Percentiles rank a stretch among this genome's conserved stretches.
Evolutionary conservation across 345 rosid species (phyloP).

Genomic region (Streptanthus diversifolius): DNA sequence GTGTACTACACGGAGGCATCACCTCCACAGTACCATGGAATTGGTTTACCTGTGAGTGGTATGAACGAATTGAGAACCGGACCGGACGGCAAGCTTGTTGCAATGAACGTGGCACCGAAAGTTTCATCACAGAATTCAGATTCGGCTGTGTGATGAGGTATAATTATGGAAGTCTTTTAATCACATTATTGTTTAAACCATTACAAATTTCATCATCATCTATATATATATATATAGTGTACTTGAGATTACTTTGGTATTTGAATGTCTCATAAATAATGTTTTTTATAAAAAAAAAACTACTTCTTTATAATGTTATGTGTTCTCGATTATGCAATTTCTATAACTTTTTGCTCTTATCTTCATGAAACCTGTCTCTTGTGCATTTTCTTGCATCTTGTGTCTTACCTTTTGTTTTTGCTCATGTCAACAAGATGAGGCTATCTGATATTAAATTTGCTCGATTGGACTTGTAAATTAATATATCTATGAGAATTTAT

Average conservation of each 20-base stretch:
- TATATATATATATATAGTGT: neutral
- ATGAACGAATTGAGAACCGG: slow-evolving; percentile 25
- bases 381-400: neutral
- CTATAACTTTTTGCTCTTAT: neutral
- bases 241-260: slow-evolving; percentile 18
- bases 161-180: neutral
- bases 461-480: neutral
- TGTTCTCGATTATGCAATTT: slow-evolving; percentile 26
- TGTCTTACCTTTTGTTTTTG: neutral
- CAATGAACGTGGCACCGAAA: slow-evolving; percentile 26
- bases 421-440: slow-evolving; percentile 9
- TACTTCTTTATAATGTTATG: neutral
- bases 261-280: slow-evolving; percentile 31
- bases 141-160: slow-evolving; percentile 28
- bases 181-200: slow-evolving; percentile 16
- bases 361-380: neutral
- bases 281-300: neutral
- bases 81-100: slow-evolving; percentile 29
- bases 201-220: neutral
- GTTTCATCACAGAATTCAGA: slow-evolving; percentile 32
- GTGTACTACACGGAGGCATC: slow-evolving; percentile 51
- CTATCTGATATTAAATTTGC: neutral
- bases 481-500: neutral
- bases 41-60: slow-evolving; percentile 45
- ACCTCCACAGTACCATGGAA: slow-evolving; percentile 55